phyloP scores from a whole-genome alignment of 2,329 filamentous ascomycete species.

The Alternaria solani region DNA sequence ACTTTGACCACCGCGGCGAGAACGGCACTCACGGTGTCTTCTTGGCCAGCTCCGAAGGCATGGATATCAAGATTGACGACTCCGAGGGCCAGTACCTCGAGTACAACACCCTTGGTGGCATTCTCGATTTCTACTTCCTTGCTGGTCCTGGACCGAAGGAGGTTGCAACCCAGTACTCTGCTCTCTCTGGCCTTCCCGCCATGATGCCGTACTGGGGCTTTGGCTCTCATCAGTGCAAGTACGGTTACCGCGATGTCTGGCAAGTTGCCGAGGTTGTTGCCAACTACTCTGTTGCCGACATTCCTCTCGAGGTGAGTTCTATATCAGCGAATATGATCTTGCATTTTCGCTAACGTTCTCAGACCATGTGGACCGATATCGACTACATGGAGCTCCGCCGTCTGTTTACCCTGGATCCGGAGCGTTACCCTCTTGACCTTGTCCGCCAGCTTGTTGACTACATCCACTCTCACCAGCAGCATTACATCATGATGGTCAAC shows the following conservation, averaged over 20 bases:
- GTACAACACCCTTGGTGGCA: slow-evolving; percentile 80
- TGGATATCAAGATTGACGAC: slow-evolving; percentile 78
- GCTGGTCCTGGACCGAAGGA: slow-evolving; percentile 58
- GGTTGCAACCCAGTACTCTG: slow-evolving; percentile 59
- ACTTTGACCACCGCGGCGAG: slow-evolving; percentile 72
- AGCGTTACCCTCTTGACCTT: slow-evolving; percentile 67
- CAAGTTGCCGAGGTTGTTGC: slow-evolving; percentile 71
- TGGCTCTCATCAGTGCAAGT: slow-evolving; percentile 61
- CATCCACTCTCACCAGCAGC: slow-evolving; percentile 71
- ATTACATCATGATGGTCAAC: slow-evolving; percentile 83
- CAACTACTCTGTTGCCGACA: slow-evolving; percentile 70
- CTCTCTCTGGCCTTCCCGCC: slow-evolving; percentile 55
- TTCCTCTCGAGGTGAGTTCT: slow-evolving; percentile 57
- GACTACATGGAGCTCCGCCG: slow-evolving; percentile 71
- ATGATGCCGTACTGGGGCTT: slow-evolving; percentile 64
- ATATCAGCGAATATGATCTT: rapidly evolving
- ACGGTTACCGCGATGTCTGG: slow-evolving; percentile 64
- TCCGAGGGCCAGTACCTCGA: slow-evolving; percentile 74
- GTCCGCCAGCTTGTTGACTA: slow-evolving; percentile 71
- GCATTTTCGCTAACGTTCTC: slow-evolving; percentile 28
- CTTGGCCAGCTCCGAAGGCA: slow-evolving; percentile 53
- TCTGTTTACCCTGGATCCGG: slow-evolving; percentile 71
- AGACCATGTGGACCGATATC: slow-evolving; percentile 78
- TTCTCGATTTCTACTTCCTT: slow-evolving; percentile 71
- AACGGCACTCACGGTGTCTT: slow-evolving; percentile 50